Conservation (phyloP, 2,329 filamentous ascomycete genomes). For the Canariomyces notabilis region DNA sequence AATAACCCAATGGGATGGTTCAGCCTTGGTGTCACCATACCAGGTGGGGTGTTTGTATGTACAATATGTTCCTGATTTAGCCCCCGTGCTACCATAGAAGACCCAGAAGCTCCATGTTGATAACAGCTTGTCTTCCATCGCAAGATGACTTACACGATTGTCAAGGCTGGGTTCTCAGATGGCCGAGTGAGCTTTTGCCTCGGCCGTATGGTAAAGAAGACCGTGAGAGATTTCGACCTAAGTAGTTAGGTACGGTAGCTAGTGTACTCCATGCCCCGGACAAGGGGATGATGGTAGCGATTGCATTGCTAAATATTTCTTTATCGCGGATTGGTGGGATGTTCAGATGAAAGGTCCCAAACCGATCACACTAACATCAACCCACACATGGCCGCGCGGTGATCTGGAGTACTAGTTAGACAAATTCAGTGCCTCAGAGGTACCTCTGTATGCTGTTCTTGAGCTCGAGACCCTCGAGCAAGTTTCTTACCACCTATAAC, state of each 20-base stretch:
- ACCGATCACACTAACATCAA: neutral
- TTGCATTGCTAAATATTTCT: neutral
- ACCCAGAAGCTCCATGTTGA: conserved; percentile 1
- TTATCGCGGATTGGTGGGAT: neutral
- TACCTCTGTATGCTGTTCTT: no score
- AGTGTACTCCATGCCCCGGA: neutral
- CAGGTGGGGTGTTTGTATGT: no score
- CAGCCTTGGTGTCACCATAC: neutral
- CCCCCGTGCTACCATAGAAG: conserved; percentile 7
- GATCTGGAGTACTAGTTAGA: neutral
- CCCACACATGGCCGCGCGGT: neutral
- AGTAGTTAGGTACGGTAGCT: no score
- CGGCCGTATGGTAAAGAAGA: no score
- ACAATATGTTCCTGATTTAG: conserved; percentile 23
- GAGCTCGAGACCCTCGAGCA: no score
- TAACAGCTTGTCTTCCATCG: neutral
- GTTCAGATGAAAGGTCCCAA: neutral
- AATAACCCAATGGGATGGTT: conserved; percentile 11
- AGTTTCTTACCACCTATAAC: no score
- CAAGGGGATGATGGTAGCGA: neutral
- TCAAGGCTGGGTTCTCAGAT: no score
- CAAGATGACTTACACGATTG: no score
- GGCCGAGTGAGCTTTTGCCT: neutral
- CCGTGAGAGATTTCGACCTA: no score
- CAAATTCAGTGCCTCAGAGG: no score